phyloP scores from a whole-genome alignment of 805 yeast species.

The Teunomyces aglyptinius region DNA sequence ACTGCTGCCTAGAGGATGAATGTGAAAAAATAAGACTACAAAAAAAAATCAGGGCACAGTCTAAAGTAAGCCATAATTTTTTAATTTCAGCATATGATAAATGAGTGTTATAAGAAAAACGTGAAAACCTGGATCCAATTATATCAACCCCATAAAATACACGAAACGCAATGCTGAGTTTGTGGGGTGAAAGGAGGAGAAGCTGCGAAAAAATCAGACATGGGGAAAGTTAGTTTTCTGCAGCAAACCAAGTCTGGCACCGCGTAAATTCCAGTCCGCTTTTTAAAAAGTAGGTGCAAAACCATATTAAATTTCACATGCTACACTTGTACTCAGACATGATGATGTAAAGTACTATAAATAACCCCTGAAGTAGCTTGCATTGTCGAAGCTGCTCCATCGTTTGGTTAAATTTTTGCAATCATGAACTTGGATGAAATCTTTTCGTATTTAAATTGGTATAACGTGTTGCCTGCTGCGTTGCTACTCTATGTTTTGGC shows the following conservation, averaged over 20 bases:
- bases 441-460: constrained; percentile 8
- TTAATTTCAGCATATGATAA: background rate
- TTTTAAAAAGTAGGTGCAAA: background rate
- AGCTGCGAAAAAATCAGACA: background rate
- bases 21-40: no score
- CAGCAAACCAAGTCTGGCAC: background rate
- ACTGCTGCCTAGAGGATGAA: background rate
- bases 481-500: constrained; percentile 7
- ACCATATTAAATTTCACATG: background rate
- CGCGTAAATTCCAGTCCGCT: background rate
- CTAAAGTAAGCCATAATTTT: background rate
- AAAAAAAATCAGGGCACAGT: no score
- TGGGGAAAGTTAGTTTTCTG: background rate
- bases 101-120: background rate
- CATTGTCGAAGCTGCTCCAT: background rate
- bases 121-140: background rate
- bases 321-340: background rate
- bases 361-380: background rate
- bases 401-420: background rate
- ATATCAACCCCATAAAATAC: background rate
- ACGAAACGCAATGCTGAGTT: background rate
- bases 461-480: constrained; percentile 10
- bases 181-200: background rate
- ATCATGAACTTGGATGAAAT: constrained; percentile 1
- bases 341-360: background rate